A percentile compares a stretch with the other conserved stretches of the same genome.
These are phyloP conservation scores for Aspergillus biplanus DNA, from an alignment of 495 filamentous ascomycete genomes.

Conservation along the genomic window DNA sequence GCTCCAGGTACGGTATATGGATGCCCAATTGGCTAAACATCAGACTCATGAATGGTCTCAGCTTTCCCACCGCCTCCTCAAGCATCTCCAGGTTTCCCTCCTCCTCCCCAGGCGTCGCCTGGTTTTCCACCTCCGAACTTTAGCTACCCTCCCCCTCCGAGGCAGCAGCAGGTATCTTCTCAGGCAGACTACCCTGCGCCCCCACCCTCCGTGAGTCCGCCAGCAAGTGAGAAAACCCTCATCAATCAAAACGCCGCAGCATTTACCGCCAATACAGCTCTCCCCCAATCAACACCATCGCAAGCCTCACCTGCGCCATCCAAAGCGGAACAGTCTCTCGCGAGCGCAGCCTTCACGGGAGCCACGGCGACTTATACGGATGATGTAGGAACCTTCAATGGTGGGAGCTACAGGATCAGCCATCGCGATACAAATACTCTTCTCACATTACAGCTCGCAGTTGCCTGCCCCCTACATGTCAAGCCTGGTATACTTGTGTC, in stretches of 20 bases:
- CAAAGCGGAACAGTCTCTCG: conserved; percentile 24
- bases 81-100: conserved; percentile 16
- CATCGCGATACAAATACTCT: conserved; percentile 91
- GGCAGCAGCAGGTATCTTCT: conserved; percentile 18
- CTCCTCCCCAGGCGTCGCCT: conserved; percentile 15
- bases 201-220: conserved; percentile 24
- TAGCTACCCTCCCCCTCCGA: conserved; percentile 45
- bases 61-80: conserved; percentile 19
- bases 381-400: conserved; percentile 93
- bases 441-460: conserved; percentile 84
- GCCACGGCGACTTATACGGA: conserved; percentile 50
- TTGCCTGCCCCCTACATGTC: conserved; percentile 80
- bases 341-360: conserved; percentile 26
- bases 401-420: conserved; percentile 89
- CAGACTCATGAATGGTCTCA: conserved; percentile 1
- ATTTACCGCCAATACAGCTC: conserved; percentile 8
- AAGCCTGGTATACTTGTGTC: conserved; percentile 64
- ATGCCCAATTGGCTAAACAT: background rate
- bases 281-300: conserved; percentile 3
- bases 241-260: conserved; percentile 19
- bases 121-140: conserved; percentile 39
- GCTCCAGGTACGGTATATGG: conserved; percentile 4
- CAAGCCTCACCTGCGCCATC: conserved; percentile 6
- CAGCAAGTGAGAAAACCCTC: conserved; percentile 28
- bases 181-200: conserved; percentile 16